These are phyloP conservation scores for Melastoma candidum DNA, from an alignment of 441 rosid species.

Conservation along the genomic window DNA sequence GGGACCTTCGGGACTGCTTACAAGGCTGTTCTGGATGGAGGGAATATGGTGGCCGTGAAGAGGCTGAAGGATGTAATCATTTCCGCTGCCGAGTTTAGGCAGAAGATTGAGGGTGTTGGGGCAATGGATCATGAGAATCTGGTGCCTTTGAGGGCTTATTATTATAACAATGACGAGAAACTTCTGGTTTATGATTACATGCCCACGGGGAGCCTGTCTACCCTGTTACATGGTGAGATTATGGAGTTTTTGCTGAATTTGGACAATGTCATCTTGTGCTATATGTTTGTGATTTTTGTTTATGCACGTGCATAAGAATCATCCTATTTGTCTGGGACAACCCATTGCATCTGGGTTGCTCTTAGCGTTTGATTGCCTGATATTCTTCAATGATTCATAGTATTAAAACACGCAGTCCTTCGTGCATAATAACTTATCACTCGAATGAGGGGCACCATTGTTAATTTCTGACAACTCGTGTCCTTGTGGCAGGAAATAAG, in stretches of 20 bases:
- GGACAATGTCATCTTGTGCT: background rate
- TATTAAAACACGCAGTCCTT: too few relatives aligned
- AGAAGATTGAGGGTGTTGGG: constrained; percentile 16
- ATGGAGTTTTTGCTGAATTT: background rate
- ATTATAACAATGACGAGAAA: constrained; percentile 19
- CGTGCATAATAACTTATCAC: too few relatives aligned
- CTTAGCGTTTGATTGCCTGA: too few relatives aligned
- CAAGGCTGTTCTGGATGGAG: constrained; percentile 17
- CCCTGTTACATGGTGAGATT: constrained; percentile 17
- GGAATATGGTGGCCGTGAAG: constrained; percentile 17
- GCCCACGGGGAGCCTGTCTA: constrained; percentile 19
- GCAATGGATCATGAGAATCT: constrained; percentile 15
- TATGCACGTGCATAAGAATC: background rate
- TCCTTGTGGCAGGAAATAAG: constrained; percentile 11
- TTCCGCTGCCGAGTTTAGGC: constrained; percentile 9
- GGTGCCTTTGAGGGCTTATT: constrained; percentile 22
- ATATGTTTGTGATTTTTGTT: background rate
- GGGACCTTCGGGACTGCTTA: constrained; percentile 18
- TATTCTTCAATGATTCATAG: too few relatives aligned
- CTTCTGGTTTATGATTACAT: constrained; percentile 18
- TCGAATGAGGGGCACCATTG: too few relatives aligned
- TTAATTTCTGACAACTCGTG: background rate
- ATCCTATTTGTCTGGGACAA: background rate
- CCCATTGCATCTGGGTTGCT: too few relatives aligned
- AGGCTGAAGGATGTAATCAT: constrained; percentile 19